phyloP scores from a whole-genome alignment of 345 rosid species.

The Populus euphratica region DNA sequence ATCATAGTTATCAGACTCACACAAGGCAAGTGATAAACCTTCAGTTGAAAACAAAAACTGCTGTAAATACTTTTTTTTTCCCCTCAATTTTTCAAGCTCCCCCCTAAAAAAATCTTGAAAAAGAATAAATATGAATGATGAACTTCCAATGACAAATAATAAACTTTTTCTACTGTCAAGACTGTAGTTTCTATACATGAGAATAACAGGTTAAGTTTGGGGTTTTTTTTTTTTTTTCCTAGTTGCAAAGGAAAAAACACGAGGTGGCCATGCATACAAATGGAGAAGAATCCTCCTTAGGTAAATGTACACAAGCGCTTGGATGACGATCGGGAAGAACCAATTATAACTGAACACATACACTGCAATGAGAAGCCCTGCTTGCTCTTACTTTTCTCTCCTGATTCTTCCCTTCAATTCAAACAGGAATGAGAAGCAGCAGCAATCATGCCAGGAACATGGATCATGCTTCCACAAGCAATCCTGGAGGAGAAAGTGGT shows the following conservation, averaged over 20 bases:
- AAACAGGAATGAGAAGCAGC: conserved; percentile 27
- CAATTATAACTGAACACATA: conserved; percentile 8
- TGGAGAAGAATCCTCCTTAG: conserved; percentile 3
- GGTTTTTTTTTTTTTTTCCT: not conserved
- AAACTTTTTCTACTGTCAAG: not conserved
- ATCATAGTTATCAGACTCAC: no score
- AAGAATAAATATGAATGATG: not conserved
- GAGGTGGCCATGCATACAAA: not conserved
- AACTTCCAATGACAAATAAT: not conserved
- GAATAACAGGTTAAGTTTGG: not conserved
- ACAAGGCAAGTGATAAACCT: no score
- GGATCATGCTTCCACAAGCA: conserved; percentile 22
- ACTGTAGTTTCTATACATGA: conserved; percentile 15
- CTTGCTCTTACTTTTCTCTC: conserved; percentile 28
- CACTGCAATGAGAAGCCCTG: conserved; percentile 7
- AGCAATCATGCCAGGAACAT: conserved; percentile 16
- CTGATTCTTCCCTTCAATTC: conserved; percentile 32
- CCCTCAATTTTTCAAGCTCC: not conserved
- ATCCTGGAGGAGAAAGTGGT: conserved; percentile 39
- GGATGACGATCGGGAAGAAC: conserved; percentile 48
- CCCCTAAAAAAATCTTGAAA: not conserved
- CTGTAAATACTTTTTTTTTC: not conserved
- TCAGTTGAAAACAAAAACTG: not conserved
- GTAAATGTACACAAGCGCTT: conserved; percentile 28
- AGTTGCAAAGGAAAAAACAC: not conserved